phyloP scores from a whole-genome alignment of 805 yeast genomes.

The Ogataea ramenticola region DNA sequence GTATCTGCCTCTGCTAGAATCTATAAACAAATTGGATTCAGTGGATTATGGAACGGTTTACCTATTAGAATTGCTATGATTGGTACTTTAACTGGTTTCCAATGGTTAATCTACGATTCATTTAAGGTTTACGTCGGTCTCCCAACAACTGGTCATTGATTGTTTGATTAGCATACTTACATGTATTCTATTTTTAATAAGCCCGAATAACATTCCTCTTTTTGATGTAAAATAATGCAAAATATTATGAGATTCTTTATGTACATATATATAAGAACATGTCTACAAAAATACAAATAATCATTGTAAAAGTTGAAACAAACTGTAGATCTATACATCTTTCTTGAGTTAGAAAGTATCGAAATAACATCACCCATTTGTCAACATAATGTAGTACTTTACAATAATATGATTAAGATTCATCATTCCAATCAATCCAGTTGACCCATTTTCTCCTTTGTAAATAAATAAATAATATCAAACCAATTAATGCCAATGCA shows the following conservation, averaged over 20 bases:
- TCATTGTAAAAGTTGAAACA: too few relatives aligned
- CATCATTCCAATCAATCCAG: conserved; percentile 7
- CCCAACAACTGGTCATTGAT: conserved; percentile 75
- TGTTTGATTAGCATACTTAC: too few relatives aligned
- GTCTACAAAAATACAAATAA: too few relatives aligned
- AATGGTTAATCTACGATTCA: conserved; percentile 94
- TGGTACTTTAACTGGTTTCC: conserved; percentile 95
- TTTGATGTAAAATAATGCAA: too few relatives aligned
- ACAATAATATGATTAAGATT: background rate
- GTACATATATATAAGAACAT: too few relatives aligned
- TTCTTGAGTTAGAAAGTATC: too few relatives aligned
- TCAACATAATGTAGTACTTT: too few relatives aligned
- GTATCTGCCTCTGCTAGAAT: conserved; percentile 66
- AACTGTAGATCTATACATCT: too few relatives aligned
- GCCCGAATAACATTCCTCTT: too few relatives aligned
- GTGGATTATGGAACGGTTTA: conserved; percentile 92
- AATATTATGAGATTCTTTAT: too few relatives aligned
- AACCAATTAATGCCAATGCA: conserved; percentile 11
- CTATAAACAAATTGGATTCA: conserved; percentile 77
- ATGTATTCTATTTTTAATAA: too few relatives aligned
- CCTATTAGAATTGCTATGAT: conserved; percentile 93
- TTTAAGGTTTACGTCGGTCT: conserved; percentile 92
- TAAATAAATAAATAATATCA: conserved; percentile 19
- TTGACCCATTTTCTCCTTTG: conserved; percentile 25
- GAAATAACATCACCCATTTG: too few relatives aligned